Conservation (phyloP, 345 rosid species). For the Psidium friedrichsthalianum region DNA sequence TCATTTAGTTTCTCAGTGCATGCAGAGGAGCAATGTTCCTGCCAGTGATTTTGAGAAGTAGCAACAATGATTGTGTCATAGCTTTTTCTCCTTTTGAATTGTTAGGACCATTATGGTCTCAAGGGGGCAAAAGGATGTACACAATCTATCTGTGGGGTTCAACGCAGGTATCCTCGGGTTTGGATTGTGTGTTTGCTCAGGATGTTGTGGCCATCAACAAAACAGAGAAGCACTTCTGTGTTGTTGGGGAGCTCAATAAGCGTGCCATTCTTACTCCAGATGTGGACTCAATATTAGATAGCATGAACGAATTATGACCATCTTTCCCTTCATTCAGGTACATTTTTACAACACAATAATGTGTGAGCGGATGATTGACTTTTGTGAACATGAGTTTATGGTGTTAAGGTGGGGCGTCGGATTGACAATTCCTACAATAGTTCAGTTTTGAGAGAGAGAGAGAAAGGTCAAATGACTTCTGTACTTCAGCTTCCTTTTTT, state of each 20-base stretch:
- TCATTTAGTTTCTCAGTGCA: background rate
- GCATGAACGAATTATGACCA: constrained; percentile 4
- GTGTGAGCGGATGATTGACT: background rate
- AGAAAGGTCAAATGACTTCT: background rate
- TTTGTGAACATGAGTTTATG: background rate
- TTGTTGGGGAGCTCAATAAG: constrained; percentile 52
- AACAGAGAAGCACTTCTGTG: constrained; percentile 36
- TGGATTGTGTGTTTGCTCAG: constrained; percentile 48
- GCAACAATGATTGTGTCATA: background rate
- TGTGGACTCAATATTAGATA: constrained; percentile 38
- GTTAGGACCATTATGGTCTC: background rate
- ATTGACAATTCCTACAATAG: background rate
- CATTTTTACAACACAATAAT: background rate
- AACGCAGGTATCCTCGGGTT: constrained; percentile 62
- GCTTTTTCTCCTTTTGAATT: background rate
- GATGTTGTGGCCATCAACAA: constrained; percentile 47
- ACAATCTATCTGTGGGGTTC: background rate
- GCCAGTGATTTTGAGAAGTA: background rate
- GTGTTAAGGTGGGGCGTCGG: background rate
- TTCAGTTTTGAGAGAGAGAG: background rate
- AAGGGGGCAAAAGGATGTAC: background rate
- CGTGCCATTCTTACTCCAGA: constrained; percentile 61
- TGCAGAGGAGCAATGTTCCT: background rate
- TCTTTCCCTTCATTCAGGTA: background rate
- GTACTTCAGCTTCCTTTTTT: background rate